These are phyloP conservation scores for Filobasidium uniguttulatum DNA, from an alignment of 1,284 basidiomycete genomes.

Conservation along the genomic window DNA sequence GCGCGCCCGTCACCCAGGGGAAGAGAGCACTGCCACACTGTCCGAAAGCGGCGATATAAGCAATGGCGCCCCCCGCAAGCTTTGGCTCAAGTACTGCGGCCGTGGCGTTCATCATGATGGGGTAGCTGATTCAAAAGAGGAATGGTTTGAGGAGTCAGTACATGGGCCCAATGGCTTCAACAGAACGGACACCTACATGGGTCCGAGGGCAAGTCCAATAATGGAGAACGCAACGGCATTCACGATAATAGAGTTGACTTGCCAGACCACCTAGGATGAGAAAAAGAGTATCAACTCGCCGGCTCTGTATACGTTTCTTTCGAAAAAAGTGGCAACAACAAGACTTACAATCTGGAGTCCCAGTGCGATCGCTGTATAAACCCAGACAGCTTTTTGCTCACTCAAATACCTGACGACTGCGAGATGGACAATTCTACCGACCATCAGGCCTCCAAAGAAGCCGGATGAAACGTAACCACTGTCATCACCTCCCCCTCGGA, in stretches of 20 bases:
- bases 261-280: conserved; percentile 9
- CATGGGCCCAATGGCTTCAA: neutral
- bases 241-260: conserved; percentile 6
- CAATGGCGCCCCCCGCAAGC: conserved; percentile 10
- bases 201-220: conserved; percentile 11
- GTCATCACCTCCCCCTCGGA: conserved; percentile 2
- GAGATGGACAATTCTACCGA: conserved; percentile 9
- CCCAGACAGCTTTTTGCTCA: conserved; percentile 6
- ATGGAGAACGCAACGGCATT: conserved; percentile 11
- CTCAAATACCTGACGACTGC: neutral
- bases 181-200: neutral
- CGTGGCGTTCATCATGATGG: conserved; percentile 14
- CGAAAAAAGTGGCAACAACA: neutral
- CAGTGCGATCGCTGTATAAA: conserved; percentile 3
- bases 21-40: conserved; percentile 10
- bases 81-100: conserved; percentile 6
- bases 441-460: conserved; percentile 12
- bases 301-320: neutral
- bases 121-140: conserved; percentile 4
- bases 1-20: conserved; percentile 10
- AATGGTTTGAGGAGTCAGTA: neutral
- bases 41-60: conserved; percentile 7
- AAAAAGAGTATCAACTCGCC: neutral
- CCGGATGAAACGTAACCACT: conserved; percentile 12
- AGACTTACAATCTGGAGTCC: conserved; percentile 5